Evolutionary conservation across 345 rosid species (phyloP).

Genomic region (Xanthoceras sorbifolium): DNA sequence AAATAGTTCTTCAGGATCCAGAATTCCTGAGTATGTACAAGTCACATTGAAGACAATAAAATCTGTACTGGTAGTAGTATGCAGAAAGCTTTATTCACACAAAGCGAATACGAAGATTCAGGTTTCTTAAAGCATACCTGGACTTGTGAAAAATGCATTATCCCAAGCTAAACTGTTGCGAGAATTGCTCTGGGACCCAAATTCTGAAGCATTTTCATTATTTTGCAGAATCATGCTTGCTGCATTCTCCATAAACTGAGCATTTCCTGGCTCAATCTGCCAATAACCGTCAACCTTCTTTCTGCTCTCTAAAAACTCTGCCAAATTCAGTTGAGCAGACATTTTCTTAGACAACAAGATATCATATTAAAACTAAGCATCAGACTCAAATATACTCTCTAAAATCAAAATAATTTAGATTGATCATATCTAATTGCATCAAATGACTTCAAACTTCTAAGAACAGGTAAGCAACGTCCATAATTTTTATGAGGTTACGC

Average conservation of each 20-base stretch:
- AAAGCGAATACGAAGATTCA: background rate
- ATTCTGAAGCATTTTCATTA: background rate
- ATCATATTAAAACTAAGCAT: background rate
- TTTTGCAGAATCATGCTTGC: constrained; percentile 2
- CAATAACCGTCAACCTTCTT: constrained; percentile 21
- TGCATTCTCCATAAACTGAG: background rate
- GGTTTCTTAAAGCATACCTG: constrained; percentile 38
- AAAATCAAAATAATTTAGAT: no score
- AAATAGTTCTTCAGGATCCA: constrained; percentile 64
- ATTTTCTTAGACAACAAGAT: background rate
- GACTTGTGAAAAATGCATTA: constrained; percentile 62
- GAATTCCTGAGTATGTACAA: constrained; percentile 41
- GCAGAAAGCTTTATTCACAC: background rate
- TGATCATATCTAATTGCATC: no score
- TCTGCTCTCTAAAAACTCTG: constrained; percentile 24
- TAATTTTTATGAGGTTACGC: no score
- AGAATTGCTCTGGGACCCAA: constrained; percentile 25
- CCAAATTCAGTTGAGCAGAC: background rate
- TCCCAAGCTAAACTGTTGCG: constrained; percentile 83
- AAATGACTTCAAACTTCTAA: background rate
- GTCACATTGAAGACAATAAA: background rate
- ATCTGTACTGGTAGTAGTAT: background rate
- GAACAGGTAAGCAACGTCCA: background rate
- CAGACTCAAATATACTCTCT: background rate
- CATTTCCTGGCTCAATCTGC: background rate